These are phyloP conservation scores for Colletotrichum lupini DNA, from an alignment of 2,329 filamentous ascomycete species.

Conservation along the genomic window DNA sequence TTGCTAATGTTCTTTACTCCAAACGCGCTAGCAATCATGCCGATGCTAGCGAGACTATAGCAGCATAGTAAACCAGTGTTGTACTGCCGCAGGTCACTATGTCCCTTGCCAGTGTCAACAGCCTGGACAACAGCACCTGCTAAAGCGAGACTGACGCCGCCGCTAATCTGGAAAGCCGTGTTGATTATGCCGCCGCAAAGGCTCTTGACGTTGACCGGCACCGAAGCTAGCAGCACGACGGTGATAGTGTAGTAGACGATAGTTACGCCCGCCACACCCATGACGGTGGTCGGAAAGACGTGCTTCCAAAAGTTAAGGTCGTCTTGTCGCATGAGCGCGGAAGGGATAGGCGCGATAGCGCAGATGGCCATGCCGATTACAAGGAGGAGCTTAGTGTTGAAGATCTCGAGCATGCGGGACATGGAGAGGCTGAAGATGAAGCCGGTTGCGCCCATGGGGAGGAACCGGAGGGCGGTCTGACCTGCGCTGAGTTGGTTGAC, in stretches of 20 bases:
- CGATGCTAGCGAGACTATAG: slow-evolving; percentile 18
- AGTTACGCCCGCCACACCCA: slow-evolving; percentile 25
- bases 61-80: slow-evolving; percentile 26
- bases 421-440: slow-evolving; percentile 30
- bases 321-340: slow-evolving; percentile 19
- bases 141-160: slow-evolving; percentile 20
- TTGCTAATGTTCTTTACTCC: slow-evolving; percentile 21
- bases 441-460: slow-evolving; percentile 25
- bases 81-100: slow-evolving; percentile 16
- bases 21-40: slow-evolving; percentile 18
- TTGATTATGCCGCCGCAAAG: slow-evolving; percentile 31
- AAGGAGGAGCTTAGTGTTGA: slow-evolving; percentile 26
- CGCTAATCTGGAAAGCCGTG: slow-evolving; percentile 31
- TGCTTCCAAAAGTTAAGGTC: slow-evolving; percentile 32
- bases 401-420: slow-evolving; percentile 31
- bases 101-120: slow-evolving; percentile 20
- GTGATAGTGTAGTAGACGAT: slow-evolving; percentile 34
- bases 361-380: slow-evolving; percentile 20
- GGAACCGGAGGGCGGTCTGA: slow-evolving; percentile 25
- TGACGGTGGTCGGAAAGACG: slow-evolving; percentile 26
- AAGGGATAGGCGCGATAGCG: slow-evolving; percentile 21
- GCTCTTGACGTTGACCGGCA: slow-evolving; percentile 32
- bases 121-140: slow-evolving; percentile 25
- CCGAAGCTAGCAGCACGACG: slow-evolving; percentile 28
- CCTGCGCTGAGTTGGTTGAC: slow-evolving; percentile 29